Percentiles rank a stretch among this genome's conserved stretches.
These are phyloP conservation scores for Jamesozyma gamospora DNA, from an alignment of 805 yeast genomes.

Conservation along the genomic window DNA sequence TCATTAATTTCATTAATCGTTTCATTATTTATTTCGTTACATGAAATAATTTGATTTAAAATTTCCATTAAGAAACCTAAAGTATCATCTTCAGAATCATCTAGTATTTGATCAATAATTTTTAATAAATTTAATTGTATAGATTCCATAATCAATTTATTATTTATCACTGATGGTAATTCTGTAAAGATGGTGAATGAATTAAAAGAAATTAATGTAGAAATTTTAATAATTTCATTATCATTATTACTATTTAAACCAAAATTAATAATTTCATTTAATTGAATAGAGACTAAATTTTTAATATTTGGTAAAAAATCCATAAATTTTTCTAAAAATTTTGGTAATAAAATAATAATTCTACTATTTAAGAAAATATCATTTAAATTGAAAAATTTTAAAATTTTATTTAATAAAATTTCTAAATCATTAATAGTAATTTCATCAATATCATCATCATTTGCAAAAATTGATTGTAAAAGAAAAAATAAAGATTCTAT, in stretches of 20 bases:
- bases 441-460: slow-evolving; percentile 11
- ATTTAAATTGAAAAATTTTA: slow-evolving; percentile 7
- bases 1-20: slow-evolving; percentile 16
- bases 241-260: slow-evolving; percentile 25
- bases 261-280: slow-evolving; percentile 15
- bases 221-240: slow-evolving; percentile 26
- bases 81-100: slow-evolving; percentile 71
- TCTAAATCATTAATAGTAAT: not conserved
- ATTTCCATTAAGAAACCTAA: slow-evolving; percentile 65
- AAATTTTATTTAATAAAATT: slow-evolving; percentile 10
- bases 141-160: slow-evolving; percentile 8
- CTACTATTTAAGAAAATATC: slow-evolving; percentile 39
- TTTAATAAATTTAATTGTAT: slow-evolving; percentile 23
- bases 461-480: slow-evolving; percentile 13
- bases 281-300: slow-evolving; percentile 24
- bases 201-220: slow-evolving; percentile 42
- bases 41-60: slow-evolving; percentile 38
- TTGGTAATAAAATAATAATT: slow-evolving; percentile 44
- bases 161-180: slow-evolving; percentile 20
- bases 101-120: slow-evolving; percentile 38
- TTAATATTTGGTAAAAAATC: slow-evolving; percentile 25
- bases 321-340: slow-evolving; percentile 44
- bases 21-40: slow-evolving; percentile 15
- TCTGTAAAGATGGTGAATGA: slow-evolving; percentile 37
- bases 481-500: slow-evolving; percentile 19